Evolutionary conservation across 352 stramenopile species (phyloP).

Genomic region (Phytopythium cucurbitacearum): DNA sequence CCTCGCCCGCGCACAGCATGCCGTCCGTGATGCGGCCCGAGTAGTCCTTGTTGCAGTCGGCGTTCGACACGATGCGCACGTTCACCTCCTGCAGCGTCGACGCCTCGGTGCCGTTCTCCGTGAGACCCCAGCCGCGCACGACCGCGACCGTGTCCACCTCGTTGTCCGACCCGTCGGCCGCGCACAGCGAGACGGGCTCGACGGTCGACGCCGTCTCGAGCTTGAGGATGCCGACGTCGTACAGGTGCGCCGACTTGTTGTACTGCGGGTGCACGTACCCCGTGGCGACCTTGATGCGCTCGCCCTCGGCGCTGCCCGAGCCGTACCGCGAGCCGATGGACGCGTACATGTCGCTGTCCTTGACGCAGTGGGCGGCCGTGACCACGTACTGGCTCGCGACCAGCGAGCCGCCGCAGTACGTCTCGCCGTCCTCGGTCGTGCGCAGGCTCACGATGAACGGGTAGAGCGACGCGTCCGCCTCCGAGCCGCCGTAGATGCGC

Average conservation of each 20-base stretch:
- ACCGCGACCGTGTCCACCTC: slow-evolving; percentile 43
- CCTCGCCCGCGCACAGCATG: slow-evolving; percentile 58
- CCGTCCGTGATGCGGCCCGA: slow-evolving; percentile 46
- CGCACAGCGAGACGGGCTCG: slow-evolving; percentile 26
- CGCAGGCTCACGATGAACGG: slow-evolving; percentile 59
- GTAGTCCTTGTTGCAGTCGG: slow-evolving; percentile 54
- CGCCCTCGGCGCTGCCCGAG: slow-evolving; percentile 31
- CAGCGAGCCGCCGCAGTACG: slow-evolving; percentile 66
- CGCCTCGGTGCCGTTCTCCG: slow-evolving; percentile 33
- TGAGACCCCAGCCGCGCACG: slow-evolving; percentile 59
- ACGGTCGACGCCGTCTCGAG: slow-evolving; percentile 35
- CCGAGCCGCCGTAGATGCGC: slow-evolving; percentile 57
- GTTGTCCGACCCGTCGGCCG: slow-evolving; percentile 42
- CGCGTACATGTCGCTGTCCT: slow-evolving; percentile 33
- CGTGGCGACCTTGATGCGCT: slow-evolving; percentile 43
- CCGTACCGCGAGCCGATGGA: slow-evolving; percentile 47
- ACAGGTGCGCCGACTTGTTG: slow-evolving; percentile 43
- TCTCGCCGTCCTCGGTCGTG: slow-evolving; percentile 26
- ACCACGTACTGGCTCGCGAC: slow-evolving; percentile 61
- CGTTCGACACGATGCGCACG: slow-evolving; percentile 51
- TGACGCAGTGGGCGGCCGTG: slow-evolving; percentile 70
- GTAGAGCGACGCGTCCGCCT: slow-evolving; percentile 43
- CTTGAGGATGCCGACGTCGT: slow-evolving; percentile 55
- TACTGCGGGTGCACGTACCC: slow-evolving; percentile 48
- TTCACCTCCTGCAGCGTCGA: slow-evolving; percentile 48